Conservation (phyloP, 192 early-diverging fungal genomes). For the Gryganskiella cystojenkinii region DNA sequence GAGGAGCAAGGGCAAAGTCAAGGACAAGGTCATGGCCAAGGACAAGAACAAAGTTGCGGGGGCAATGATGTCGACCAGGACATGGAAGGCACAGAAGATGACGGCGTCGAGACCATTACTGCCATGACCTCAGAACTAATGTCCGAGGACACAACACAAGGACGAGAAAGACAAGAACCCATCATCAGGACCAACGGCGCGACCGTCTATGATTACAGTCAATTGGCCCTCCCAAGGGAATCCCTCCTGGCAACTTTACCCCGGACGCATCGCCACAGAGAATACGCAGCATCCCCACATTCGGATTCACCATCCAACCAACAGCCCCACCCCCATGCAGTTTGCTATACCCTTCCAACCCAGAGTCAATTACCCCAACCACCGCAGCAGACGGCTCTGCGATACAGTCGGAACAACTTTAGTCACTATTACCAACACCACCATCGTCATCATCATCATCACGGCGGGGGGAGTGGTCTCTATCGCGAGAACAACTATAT, state of each 20-base stretch:
- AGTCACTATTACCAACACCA: slow-evolving; percentile 5
- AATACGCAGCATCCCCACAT: not conserved
- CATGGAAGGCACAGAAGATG: slow-evolving; percentile 12
- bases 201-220: slow-evolving; percentile 9
- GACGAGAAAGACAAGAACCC: no score
- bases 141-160: not conserved
- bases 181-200: not conserved
- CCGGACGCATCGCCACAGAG: slow-evolving; percentile 9
- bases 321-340: slow-evolving; percentile 12
- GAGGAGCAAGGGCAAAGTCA: slow-evolving; percentile 4
- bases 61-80: slow-evolving; percentile 22
- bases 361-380: not conserved
- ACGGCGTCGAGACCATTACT: not conserved
- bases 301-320: not conserved
- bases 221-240: slow-evolving; percentile 8
- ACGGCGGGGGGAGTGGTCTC: slow-evolving; percentile 1
- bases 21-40: not conserved
- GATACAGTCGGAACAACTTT: not conserved
- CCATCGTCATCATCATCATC: slow-evolving; percentile 12
- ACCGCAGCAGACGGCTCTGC: not conserved
- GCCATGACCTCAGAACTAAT: not conserved
- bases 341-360: not conserved
- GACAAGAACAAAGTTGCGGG: no score
- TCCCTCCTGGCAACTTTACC: slow-evolving; percentile 7
- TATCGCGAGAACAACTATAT: slow-evolving; percentile 26